Percentiles rank a stretch among this genome's conserved stretches.
phyloP scores from a whole-genome alignment of 2,329 filamentous ascomycete genomes.

The Clonostachys byssicola region DNA sequence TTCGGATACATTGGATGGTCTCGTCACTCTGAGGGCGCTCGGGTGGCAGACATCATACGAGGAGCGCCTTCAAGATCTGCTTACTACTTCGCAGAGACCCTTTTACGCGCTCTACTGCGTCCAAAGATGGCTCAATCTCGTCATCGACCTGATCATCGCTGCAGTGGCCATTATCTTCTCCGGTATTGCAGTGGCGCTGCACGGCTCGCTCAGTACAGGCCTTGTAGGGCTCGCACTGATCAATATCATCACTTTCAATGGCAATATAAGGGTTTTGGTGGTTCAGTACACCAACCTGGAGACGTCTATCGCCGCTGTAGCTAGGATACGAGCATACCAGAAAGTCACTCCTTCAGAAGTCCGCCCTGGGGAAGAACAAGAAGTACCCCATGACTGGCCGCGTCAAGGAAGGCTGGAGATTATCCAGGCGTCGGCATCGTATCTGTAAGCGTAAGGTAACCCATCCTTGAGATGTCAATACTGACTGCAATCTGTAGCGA shows the following conservation, averaged over 20 bases:
- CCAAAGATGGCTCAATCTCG: slow-evolving; percentile 38
- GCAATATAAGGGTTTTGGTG: slow-evolving; percentile 22
- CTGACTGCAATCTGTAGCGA: slow-evolving; percentile 4
- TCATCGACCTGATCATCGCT: slow-evolving; percentile 30
- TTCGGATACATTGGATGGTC: slow-evolving; percentile 22
- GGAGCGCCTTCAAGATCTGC: slow-evolving; percentile 31
- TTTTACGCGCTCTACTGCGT: slow-evolving; percentile 32
- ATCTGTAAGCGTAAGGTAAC: slow-evolving; percentile 1
- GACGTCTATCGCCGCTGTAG: slow-evolving; percentile 26
- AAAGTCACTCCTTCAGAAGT: slow-evolving; percentile 18
- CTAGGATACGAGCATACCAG: slow-evolving; percentile 23
- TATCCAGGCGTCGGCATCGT: slow-evolving; percentile 15
- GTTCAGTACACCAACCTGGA: slow-evolving; percentile 28
- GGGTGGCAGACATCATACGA: slow-evolving; percentile 20
- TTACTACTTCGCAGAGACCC: slow-evolving; percentile 20
- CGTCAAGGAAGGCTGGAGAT: slow-evolving; percentile 14
- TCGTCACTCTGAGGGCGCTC: slow-evolving; percentile 14
- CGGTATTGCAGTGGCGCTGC: slow-evolving; percentile 25
- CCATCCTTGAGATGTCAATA: no score
- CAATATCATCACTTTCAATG: slow-evolving; percentile 17
- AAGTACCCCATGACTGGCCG: slow-evolving; percentile 14
- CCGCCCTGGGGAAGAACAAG: slow-evolving; percentile 1
- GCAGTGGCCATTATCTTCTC: slow-evolving; percentile 20
- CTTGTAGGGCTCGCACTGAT: slow-evolving; percentile 13
- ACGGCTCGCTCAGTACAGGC: not conserved